A percentile compares a stretch with the other conserved stretches of the same genome.
phyloP scores from a whole-genome alignment of 2,329 filamentous ascomycete species.

The Neonectria ditissima region DNA sequence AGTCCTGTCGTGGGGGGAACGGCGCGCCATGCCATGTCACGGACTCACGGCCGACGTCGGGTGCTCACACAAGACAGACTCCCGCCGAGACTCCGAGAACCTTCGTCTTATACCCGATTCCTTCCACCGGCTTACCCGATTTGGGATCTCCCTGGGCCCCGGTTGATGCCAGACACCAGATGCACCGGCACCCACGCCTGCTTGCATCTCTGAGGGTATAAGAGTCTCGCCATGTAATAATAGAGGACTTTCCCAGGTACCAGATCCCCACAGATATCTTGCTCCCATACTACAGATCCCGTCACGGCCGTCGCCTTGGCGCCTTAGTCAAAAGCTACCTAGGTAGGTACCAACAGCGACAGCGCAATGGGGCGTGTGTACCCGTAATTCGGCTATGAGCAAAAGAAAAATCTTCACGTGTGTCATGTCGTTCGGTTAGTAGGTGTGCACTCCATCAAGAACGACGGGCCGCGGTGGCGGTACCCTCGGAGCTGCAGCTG shows the following conservation, averaged over 20 bases:
- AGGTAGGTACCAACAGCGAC: slow-evolving; percentile 14
- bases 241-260: slow-evolving; percentile 9
- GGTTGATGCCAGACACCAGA: slow-evolving; percentile 23
- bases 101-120: slow-evolving; percentile 12
- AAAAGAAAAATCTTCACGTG: slow-evolving; percentile 26
- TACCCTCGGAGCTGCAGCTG: slow-evolving; percentile 25
- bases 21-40: not conserved
- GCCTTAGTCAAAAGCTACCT: slow-evolving; percentile 11
- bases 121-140: slow-evolving; percentile 35
- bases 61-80: slow-evolving; percentile 11
- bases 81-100: slow-evolving; percentile 20
- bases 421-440: slow-evolving; percentile 9
- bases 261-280: slow-evolving; percentile 19
- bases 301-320: slow-evolving; percentile 13
- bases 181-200: slow-evolving; percentile 10
- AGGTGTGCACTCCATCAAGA: slow-evolving; percentile 17
- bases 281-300: not conserved
- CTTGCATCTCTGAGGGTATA: not conserved
- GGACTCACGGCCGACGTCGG: slow-evolving; percentile 15
- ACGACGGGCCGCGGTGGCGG: slow-evolving; percentile 26
- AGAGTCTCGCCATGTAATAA: slow-evolving; percentile 2
- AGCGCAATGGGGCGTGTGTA: slow-evolving; percentile 9
- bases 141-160: slow-evolving; percentile 24
- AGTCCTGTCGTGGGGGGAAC: slow-evolving; percentile 4
- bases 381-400: slow-evolving; percentile 2